Base-by-base conservation (phyloP, 495 filamentous ascomycete species). In the Neurospora sp. region DNA sequence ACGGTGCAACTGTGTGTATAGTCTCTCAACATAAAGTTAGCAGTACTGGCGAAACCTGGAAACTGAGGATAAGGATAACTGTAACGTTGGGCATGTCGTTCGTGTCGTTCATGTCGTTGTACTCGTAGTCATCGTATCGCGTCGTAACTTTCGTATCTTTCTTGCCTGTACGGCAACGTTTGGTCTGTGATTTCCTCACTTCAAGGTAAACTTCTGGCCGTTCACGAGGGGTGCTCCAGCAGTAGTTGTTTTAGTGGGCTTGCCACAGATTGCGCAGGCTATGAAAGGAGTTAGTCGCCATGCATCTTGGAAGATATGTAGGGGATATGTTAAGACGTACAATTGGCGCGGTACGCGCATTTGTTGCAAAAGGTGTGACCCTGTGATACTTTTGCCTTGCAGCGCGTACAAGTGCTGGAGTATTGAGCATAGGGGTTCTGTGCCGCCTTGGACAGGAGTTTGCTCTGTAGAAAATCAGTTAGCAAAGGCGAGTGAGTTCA, bases 341-440 rank as follows among this genome's bases (percentile, higher is more conserved):
- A 85, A 79, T 92, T 88, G 73, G 83, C 83, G 76, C 89, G 87
- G 81, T 91, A 93, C 11, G 91, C 90, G 78, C 91, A 93, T 66
- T 86, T 84, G 75, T 91, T 88, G 75, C 91, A 93, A 75, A 80
- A 89, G 71, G 85, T 89, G 77, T 84, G 85, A 41, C 91, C 91
- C 75, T 88, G 85, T 42, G 90, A 85, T 31, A 89, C 86, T 80
- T 91, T 91, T 39, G 88, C 88, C 79, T 90, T 92, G 83, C 91
- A 93, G 27, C 78, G 80, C 5, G 84, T 84, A 75, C 90, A 91
- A 0, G 88, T 85, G 73, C 87, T 76, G 4, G 89, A 84, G 79
- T 93, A 93, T 49, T 89, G 86, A 16, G 90, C 90, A 75, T 91
- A 92, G 2, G 91, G 91, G 74, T 93, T 91, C 81, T 91, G 88